A percentile compares a stretch with the other conserved stretches of the same genome.
These are phyloP conservation scores for Candida ovalis DNA, from an alignment of 805 yeast genomes.

Conservation along the genomic window DNA sequence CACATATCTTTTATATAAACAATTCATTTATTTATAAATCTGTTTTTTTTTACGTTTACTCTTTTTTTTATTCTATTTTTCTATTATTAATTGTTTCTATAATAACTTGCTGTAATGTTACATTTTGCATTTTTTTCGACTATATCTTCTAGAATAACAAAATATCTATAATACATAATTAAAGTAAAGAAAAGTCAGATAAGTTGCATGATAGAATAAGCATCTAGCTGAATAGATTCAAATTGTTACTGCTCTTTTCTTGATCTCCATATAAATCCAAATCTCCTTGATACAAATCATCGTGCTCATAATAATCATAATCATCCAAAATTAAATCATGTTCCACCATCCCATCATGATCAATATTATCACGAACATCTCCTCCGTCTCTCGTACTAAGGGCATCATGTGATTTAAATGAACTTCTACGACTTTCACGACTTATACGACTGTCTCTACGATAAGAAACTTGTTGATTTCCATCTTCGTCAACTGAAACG, in stretches of 20 bases:
- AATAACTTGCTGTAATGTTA: not conserved
- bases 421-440: not conserved
- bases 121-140: not conserved
- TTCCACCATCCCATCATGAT: not conserved
- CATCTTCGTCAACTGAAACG: conserved; percentile 4
- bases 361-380: not conserved
- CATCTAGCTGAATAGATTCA: conserved; percentile 17
- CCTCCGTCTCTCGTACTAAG: not conserved
- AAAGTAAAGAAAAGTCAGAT: not conserved
- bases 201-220: not conserved
- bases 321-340: conserved; percentile 1
- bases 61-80: not conserved
- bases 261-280: conserved; percentile 16
- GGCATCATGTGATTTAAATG: not conserved
- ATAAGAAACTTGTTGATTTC: not conserved
- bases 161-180: not conserved
- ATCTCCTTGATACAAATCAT: conserved; percentile 7
- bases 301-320: conserved; percentile 26
- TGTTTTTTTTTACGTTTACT: not conserved
- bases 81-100: not conserved
- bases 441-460: conserved; percentile 4
- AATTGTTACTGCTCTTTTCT: conserved; percentile 3
- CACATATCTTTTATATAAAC: not conserved
- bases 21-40: not conserved
- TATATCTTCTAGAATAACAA: not conserved